Conservation (phyloP, 2,329 filamentous ascomycete species). For the Aureobasidium sp. region DNA sequence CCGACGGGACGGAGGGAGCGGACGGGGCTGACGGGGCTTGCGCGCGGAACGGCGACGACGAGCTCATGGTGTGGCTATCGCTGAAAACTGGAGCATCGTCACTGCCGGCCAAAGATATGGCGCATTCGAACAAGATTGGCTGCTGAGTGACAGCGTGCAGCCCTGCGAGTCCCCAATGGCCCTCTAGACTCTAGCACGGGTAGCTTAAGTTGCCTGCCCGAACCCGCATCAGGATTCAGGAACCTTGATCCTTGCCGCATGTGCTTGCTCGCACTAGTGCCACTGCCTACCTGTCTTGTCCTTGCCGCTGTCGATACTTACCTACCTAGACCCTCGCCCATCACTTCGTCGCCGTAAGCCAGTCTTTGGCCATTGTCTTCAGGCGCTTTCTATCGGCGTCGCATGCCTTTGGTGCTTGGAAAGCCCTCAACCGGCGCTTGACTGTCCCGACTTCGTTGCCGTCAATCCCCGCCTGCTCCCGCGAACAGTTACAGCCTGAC, state of each 20-base stretch:
- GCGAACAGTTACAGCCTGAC: too few relatives aligned
- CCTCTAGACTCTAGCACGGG: background rate
- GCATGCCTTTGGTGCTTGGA: background rate
- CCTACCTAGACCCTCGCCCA: too few relatives aligned
- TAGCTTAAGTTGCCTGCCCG: background rate
- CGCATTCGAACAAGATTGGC: background rate
- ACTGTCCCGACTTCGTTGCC: background rate
- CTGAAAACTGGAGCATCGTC: background rate
- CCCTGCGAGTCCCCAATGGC: too few relatives aligned
- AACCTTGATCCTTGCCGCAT: background rate
- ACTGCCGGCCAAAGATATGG: background rate
- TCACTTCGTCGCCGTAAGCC: background rate
- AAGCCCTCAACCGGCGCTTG: background rate
- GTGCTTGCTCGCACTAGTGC: background rate
- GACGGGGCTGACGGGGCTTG: background rate
- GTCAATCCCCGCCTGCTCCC: too few relatives aligned
- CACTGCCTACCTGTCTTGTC: background rate
- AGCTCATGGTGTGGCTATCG: constrained; percentile 6
- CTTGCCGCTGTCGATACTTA: background rate
- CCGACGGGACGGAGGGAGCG: constrained; percentile 5
- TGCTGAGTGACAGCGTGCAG: background rate
- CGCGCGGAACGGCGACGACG: constrained; percentile 1
- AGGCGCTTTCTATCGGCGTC: background rate
- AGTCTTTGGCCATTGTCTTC: too few relatives aligned
- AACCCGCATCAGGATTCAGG: background rate